These are phyloP conservation scores for Fraxinus sp. DNA, from an alignment of 305 asterid species.

Conservation along the genomic window DNA sequence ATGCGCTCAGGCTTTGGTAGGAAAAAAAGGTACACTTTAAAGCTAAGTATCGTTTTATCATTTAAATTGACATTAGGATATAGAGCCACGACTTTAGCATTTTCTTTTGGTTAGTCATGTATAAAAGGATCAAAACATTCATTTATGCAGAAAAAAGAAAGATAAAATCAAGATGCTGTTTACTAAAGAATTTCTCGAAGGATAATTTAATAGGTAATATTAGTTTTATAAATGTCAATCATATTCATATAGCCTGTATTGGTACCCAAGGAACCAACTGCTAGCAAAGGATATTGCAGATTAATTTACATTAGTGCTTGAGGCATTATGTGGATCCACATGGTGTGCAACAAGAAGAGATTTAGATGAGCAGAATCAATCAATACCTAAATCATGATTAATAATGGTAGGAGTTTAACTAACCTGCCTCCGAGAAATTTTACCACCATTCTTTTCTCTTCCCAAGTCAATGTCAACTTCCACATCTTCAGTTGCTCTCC, in stretches of 20 bases:
- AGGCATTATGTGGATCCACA: neutral
- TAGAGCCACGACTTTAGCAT: neutral
- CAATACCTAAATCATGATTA: neutral
- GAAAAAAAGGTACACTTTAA: neutral
- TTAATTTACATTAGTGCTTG: neutral
- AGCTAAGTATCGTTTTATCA: neutral
- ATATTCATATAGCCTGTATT: neutral
- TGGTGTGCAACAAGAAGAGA: neutral
- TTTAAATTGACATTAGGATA: neutral
- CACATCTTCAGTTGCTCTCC: conserved; percentile 58
- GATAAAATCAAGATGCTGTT: neutral
- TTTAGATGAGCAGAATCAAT: neutral
- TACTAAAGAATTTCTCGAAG: neutral
- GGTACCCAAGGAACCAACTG: neutral
- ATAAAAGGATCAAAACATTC: neutral
- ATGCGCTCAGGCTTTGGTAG: neutral
- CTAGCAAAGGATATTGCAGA: neutral
- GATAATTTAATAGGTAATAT: neutral
- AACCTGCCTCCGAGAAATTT: conserved; percentile 81
- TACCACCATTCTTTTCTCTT: conserved; percentile 50
- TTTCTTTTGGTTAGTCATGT: neutral
- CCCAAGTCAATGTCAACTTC: conserved; percentile 80
- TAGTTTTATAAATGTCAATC: neutral
- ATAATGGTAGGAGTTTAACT: conserved; percentile 7
- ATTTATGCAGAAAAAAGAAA: neutral